A percentile compares a stretch with the other conserved stretches of the same genome.
phyloP scores from a whole-genome alignment of 371 early-diverging fungal genomes.

The Circinella minor region DNA sequence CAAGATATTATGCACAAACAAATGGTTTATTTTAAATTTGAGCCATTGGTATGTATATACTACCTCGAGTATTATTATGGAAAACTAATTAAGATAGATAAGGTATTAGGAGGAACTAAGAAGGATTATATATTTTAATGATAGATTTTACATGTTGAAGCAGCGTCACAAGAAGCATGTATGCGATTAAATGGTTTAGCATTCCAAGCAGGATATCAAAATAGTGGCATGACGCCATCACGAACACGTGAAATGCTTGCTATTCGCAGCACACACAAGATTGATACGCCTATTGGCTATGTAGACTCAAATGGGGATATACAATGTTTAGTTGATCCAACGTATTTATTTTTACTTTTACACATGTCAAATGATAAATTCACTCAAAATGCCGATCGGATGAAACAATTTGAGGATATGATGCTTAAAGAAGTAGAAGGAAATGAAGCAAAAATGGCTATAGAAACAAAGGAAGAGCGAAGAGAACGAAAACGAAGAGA shows the following conservation, averaged over 20 bases:
- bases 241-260: slow-evolving; percentile 65
- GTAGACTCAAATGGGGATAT: slow-evolving; percentile 43
- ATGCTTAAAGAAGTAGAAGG: slow-evolving; percentile 33
- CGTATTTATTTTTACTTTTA: slow-evolving; percentile 49
- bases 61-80: no score
- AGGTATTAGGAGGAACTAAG: no score
- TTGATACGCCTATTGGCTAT: slow-evolving; percentile 66
- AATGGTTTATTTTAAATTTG: slow-evolving; percentile 65
- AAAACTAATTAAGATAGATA: no score
- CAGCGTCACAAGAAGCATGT: slow-evolving; percentile 54
- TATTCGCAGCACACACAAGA: slow-evolving; percentile 62
- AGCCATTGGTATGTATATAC: slow-evolving; percentile 57
- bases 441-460: slow-evolving; percentile 6
- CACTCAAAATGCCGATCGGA: slow-evolving; percentile 50
- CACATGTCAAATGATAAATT: slow-evolving; percentile 62
- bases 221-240: slow-evolving; percentile 66
- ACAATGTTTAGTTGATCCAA: slow-evolving; percentile 50
- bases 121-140: no score
- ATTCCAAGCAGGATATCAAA: slow-evolving; percentile 63
- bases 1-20: slow-evolving; percentile 27
- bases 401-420: slow-evolving; percentile 50
- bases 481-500: slow-evolving; percentile 58
- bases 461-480: slow-evolving; percentile 64
- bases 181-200: slow-evolving; percentile 58
- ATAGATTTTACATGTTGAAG: slow-evolving; percentile 68